Base-by-base conservation (phyloP, 306 rosid genomes). In the Sophora flavescens region DNA sequence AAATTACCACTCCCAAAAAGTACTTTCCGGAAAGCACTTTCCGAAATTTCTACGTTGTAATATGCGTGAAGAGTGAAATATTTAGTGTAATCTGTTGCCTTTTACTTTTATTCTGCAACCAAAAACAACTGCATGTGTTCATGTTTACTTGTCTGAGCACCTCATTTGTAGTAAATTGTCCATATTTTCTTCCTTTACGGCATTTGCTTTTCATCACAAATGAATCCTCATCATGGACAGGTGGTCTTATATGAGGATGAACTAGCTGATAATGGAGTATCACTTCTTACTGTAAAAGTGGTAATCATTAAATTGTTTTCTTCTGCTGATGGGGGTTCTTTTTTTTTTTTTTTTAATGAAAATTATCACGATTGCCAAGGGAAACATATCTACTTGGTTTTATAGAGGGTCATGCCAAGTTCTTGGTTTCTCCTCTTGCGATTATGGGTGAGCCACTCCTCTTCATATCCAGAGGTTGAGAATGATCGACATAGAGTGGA, bases 211-310 rank as follows among this genome's bases (percentile, higher is more conserved):
- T 67, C 67, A 2, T 83, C 75, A 82, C 36, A 41, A 76, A 68
- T 30, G 44, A 63, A 13, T 84, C 35, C 72, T 64, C 77, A 26
- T 84, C 59, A 68, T 70, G 72, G 71, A 78, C 92, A 95, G 97
- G 99, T 95, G 68, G 89, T 95, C 72, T 83, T 95, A 76, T 95
- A 89, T 75, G 99, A 95, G 85, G 99, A 95, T 86, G 99, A 95
- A 77, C 81, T 95, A 42, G 99, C 99, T 64, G 99, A 95, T 80
- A 92, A 83, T 64, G 99, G 98, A 42, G 90, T 87, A 52, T 95
- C 98, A 63, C 97, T 95, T 84, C 83, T 95, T 76, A 95, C 97
- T 47, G 93, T 90, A 56, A 92, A 95, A 95, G 98, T 95, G 97
- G 98, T 95, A 89, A 86, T 48, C 14, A 16, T 51, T 68, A 18